Evolutionary conservation across 192 early-diverging fungal genomes (phyloP), one percentile per base, ranked within the genome.

Genomic region (Mortierella hygrophila): DNA sequence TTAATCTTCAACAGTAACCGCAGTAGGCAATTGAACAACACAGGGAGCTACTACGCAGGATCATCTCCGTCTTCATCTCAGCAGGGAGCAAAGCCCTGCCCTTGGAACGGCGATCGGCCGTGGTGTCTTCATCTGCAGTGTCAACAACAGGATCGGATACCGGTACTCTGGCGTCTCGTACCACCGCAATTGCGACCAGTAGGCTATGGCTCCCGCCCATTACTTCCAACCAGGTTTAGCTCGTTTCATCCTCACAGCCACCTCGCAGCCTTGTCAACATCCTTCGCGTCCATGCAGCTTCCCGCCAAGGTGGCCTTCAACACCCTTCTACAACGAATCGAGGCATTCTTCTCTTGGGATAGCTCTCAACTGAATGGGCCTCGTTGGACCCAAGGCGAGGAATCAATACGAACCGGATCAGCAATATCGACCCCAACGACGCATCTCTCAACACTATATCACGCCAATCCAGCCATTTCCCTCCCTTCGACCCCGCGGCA

Each of bases 41-140:
- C 13, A 32, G 1, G 10, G 29, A 35, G 42, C 26, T 21, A 8
- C 6, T 16, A 74, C 18, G 47, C 29, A 8, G 13, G 18, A 69
- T 21, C 37, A 42, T 49, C 26, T 32, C 74, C 6, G 4, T 35
- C 11, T 6, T 52, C 18, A 18, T n/a, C 44, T 57, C 74, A 21
- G 21, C 77, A 35, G 16, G 70, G 76, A 52, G 41, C 76, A 73
- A 32, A 60, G 18, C 81, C 81, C 5, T 82, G 81, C 37, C 81
- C 81, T 6, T 49, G 81, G 71, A 82, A 82, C 35, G 81, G 81
- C 7, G 77, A 82, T 47, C 75, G 81, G 9, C 75, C 75, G 10
- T 82, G 81, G 81, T 82, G 75, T 65, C 68, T 68, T 16, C 81
- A 82, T 46, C 10, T 77, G 21, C 75, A 82, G 37, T 76, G 70